A percentile compares a stretch with the other conserved stretches of the same genome.
Conservation (phyloP, 768 basidiomycete genomes). For the Astraeus odoratus region DNA sequence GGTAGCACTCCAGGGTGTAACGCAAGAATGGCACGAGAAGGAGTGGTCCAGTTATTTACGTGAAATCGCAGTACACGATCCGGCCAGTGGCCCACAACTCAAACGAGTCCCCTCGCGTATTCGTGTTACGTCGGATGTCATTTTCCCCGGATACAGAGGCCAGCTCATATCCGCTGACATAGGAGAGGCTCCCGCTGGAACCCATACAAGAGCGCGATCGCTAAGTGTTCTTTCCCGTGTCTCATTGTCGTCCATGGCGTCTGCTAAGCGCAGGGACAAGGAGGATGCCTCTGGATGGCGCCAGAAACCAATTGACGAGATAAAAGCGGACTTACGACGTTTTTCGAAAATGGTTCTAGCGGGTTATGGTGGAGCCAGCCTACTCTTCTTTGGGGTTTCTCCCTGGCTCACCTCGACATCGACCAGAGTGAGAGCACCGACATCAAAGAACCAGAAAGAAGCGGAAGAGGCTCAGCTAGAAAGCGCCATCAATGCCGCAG, state of each 20-base stretch:
- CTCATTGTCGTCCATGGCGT: conserved; percentile 23
- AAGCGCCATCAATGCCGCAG: conserved; percentile 62
- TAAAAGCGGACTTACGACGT: conserved; percentile 66
- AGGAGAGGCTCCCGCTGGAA: conserved; percentile 43
- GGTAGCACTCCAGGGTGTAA: conserved; percentile 76
- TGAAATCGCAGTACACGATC: conserved; percentile 58
- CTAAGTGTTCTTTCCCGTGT: conserved; percentile 19
- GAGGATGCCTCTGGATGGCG: conserved; percentile 14
- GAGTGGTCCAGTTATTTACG: conserved; percentile 58
- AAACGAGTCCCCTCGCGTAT: conserved; percentile 45
- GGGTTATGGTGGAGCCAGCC: conserved; percentile 76
- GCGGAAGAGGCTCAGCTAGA: conserved; percentile 58
- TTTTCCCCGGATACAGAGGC: conserved; percentile 58
- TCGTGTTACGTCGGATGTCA: conserved; percentile 66
- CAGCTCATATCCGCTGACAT: conserved; percentile 80
- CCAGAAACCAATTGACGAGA: conserved; percentile 36
- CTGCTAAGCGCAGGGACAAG: conserved; percentile 18
- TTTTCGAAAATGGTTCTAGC: conserved; percentile 80
- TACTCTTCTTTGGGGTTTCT: conserved; percentile 74
- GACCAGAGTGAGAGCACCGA: conserved; percentile 17
- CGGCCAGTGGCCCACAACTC: conserved; percentile 25
- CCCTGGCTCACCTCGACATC: conserved; percentile 24
- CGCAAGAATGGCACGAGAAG: conserved; percentile 73
- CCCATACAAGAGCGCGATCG: conserved; percentile 27
- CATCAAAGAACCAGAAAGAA: conserved; percentile 34